Conservation (phyloP, 2,329 filamentous ascomycete species). For the Aureobasidium mangrovei region DNA sequence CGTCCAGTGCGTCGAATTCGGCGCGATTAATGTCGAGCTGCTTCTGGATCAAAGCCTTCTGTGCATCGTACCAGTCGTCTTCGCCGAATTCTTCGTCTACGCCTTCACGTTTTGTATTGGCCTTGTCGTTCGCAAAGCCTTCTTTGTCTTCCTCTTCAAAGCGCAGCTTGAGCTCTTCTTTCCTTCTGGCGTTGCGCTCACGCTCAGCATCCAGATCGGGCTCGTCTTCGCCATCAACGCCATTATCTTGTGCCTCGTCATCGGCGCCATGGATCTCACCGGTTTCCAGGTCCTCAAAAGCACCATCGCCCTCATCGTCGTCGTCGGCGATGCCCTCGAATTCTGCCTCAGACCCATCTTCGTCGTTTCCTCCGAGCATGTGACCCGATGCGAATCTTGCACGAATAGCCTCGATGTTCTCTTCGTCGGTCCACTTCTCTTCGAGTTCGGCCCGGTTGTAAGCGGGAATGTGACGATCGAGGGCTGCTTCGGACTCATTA, state of each 20-base stretch:
- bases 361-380: conserved; percentile 43
- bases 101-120: conserved; percentile 61
- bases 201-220: conserved; percentile 73
- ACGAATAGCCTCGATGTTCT: conserved; percentile 66
- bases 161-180: conserved; percentile 86
- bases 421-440: conserved; percentile 73
- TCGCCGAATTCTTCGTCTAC: conserved; percentile 80
- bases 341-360: conserved; percentile 47
- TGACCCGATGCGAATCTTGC: conserved; percentile 65
- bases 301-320: conserved; percentile 66
- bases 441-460: conserved; percentile 76
- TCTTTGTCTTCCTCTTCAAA: conserved; percentile 99
- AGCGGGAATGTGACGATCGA: conserved; percentile 69
- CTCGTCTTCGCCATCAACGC: conserved; percentile 35
- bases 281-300: conserved; percentile 77
- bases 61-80: conserved; percentile 96
- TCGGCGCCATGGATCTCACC: conserved; percentile 47
- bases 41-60: conserved; percentile 91
- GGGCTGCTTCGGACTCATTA: conserved; percentile 42
- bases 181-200: conserved; percentile 79
- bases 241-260: conserved; percentile 32
- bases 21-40: conserved; percentile 94
- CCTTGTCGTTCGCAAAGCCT: conserved; percentile 85
- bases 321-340: conserved; percentile 41
- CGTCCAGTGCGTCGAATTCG: conserved; percentile 83